Percentiles rank a stretch among this genome's conserved stretches.
These are phyloP conservation scores for Candida succiphila DNA, from an alignment of 805 yeast genomes.

Conservation along the genomic window DNA sequence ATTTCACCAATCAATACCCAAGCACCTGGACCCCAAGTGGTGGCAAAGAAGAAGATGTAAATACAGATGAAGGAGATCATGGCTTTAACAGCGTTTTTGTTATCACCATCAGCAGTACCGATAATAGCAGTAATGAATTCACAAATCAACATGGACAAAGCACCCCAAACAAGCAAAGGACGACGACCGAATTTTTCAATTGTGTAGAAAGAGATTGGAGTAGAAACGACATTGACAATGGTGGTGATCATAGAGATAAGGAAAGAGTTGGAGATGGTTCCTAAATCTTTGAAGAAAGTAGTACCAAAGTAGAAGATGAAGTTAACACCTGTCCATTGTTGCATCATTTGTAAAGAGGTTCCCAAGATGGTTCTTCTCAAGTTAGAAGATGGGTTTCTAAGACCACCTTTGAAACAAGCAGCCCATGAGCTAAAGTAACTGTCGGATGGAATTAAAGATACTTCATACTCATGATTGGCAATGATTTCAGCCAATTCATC, in stretches of 20 bases:
- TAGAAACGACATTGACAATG: conserved; percentile 39
- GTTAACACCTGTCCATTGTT: conserved; percentile 73
- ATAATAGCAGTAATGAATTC: conserved; percentile 49
- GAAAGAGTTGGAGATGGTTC: conserved; percentile 37
- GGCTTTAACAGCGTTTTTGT: conserved; percentile 19
- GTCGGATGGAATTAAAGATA: conserved; percentile 22
- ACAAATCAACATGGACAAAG: conserved; percentile 37
- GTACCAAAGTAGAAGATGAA: conserved; percentile 71
- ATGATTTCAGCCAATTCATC: conserved; percentile 41
- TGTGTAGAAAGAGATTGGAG: conserved; percentile 43
- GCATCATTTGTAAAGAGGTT: conserved; percentile 38
- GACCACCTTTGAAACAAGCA: conserved; percentile 33
- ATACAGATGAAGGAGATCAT: conserved; percentile 37
- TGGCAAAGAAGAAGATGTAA: conserved; percentile 69
- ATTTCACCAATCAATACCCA: conserved; percentile 59
- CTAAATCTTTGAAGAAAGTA: conserved; percentile 47
- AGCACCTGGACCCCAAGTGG: conserved; percentile 77
- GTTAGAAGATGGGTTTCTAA: conserved; percentile 26
- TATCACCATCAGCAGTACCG: conserved; percentile 21
- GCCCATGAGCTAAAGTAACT: conserved; percentile 28
- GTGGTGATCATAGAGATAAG: conserved; percentile 44
- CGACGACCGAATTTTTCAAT: conserved; percentile 57
- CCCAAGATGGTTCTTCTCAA: conserved; percentile 34
- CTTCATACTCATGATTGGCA: conserved; percentile 41
- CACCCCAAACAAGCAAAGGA: conserved; percentile 36